Evolutionary conservation across 768 basidiomycete species (phyloP), one percentile per base, ranked within the genome.

Genomic region (Grammothele lineata): DNA sequence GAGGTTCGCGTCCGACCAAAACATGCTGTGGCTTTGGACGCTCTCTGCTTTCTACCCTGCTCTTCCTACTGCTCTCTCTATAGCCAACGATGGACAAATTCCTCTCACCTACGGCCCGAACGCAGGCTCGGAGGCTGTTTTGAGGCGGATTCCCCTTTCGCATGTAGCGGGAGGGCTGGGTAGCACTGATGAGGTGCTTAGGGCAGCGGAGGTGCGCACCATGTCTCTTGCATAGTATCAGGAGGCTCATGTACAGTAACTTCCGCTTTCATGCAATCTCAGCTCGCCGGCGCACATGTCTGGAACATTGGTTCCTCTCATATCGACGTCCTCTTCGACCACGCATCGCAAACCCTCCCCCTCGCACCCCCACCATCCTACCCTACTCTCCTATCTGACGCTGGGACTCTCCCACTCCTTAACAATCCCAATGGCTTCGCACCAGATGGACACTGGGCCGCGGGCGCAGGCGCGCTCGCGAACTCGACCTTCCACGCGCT

Each of bases 281-380:
- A 80, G 79, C 58, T 65, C 18, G 57, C 73, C 43, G 59, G 69
- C 43, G 66, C 76, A 34, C 78, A 81, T 54, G 53, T 82, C 5
- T 83, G 80, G 81, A 73, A 76, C 47, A 62, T 72, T 15, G 62
- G 67, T 1, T 56, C 42, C 8, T 65, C 72, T 7, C 64, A 76
- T 51, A 67, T 81, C 46, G 81, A 83, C 46, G 59, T 83, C 35
- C 78, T 76, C 56, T 66, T 69, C 34, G 66, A 71, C 47, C 47
- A 40, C 40, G 57, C 27, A 30, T 30, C 27, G 27, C 27, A 30
- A 7, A 7, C 7, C 14, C 14, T 30, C 27, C 14, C 27, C 27
- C 27, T 30, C 27, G 27, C 27, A 7, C 27, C 27, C 27, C n/a
- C n/a, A n/a, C n/a, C n/a, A n/a, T 30, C 14, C 27, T 14, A 7